Evolutionary conservation across 2,329 filamentous ascomycete species (phyloP).

Genomic region (Pestalotiopsis sp.): DNA sequence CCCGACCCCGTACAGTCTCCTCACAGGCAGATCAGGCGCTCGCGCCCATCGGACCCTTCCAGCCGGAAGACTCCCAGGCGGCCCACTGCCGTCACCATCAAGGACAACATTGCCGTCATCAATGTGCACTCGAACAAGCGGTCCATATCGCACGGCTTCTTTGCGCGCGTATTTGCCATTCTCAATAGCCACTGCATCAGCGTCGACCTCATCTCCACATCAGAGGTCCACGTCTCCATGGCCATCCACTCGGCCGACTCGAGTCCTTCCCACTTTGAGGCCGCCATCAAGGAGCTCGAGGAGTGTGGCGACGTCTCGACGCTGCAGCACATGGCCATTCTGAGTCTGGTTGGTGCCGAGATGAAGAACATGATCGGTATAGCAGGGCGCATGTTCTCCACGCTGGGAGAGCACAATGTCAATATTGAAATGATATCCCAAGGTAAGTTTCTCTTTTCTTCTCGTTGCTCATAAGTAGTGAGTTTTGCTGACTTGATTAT

Average conservation of each 20-base stretch:
- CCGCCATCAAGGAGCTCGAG: constrained; percentile 71
- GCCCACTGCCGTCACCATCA: constrained; percentile 92
- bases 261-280: constrained; percentile 63
- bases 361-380: constrained; percentile 98
- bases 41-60: constrained; percentile 46
- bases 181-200: constrained; percentile 85
- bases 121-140: constrained; percentile 98
- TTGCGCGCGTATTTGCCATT: constrained; percentile 90
- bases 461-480: background rate
- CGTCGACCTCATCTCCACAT: constrained; percentile 94
- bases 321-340: constrained; percentile 89
- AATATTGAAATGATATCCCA: constrained; percentile 99
- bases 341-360: constrained; percentile 91
- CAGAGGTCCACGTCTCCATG: constrained; percentile 96
- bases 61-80: constrained; percentile 67
- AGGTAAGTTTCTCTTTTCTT: constrained; percentile 59
- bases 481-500: constrained; percentile 18
- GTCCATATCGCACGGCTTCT: constrained; percentile 93
- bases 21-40: constrained; percentile 61
- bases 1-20: constrained; percentile 67
- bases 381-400: constrained; percentile 91
- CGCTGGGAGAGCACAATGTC: constrained; percentile 87
- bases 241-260: constrained; percentile 83
- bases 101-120: constrained; percentile 94
- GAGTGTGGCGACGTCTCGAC: constrained; percentile 90